Conservation (phyloP, 2,329 filamentous ascomycete genomes). For the Monosporascus sp. region DNA sequence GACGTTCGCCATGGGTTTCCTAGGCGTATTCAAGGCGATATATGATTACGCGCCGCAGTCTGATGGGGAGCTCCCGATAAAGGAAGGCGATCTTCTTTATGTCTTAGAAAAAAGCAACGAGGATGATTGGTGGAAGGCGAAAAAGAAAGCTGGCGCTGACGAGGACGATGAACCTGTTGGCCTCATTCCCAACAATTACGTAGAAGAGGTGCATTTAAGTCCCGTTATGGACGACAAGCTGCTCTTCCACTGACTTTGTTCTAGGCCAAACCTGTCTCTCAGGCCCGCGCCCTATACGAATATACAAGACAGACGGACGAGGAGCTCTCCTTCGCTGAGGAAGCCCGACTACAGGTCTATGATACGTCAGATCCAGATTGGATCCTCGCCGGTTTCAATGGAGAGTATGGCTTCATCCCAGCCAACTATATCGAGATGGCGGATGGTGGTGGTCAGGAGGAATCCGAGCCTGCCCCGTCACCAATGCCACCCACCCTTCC, state of each 20-base stretch:
- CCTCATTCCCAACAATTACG: slow-evolving; percentile 88
- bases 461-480: slow-evolving; percentile 30
- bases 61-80: slow-evolving; percentile 78
- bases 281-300: slow-evolving; percentile 93
- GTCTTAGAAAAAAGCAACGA: slow-evolving; percentile 75
- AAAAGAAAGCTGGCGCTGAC: slow-evolving; percentile 77
- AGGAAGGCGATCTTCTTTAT: slow-evolving; percentile 84
- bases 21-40: slow-evolving; percentile 83
- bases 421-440: slow-evolving; percentile 88
- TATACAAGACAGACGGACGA: slow-evolving; percentile 97
- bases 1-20: slow-evolving; percentile 67
- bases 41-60: slow-evolving; percentile 90
- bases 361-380: slow-evolving; percentile 92
- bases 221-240: slow-evolving; percentile 46
- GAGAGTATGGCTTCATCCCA: slow-evolving; percentile 89
- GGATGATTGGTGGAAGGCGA: slow-evolving; percentile 91
- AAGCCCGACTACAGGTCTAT: slow-evolving; percentile 76
- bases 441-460: slow-evolving; percentile 34
- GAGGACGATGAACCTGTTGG: slow-evolving; percentile 90
- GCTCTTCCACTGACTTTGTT: slow-evolving; percentile 22
- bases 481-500: slow-evolving; percentile 29
- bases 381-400: slow-evolving; percentile 82
- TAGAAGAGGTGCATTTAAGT: slow-evolving; percentile 70
- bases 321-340: slow-evolving; percentile 92
- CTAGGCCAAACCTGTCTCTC: slow-evolving; percentile 59